phyloP scores from a whole-genome alignment of 2,329 filamentous ascomycete genomes.

The Fusarium pseudocircinatum region DNA sequence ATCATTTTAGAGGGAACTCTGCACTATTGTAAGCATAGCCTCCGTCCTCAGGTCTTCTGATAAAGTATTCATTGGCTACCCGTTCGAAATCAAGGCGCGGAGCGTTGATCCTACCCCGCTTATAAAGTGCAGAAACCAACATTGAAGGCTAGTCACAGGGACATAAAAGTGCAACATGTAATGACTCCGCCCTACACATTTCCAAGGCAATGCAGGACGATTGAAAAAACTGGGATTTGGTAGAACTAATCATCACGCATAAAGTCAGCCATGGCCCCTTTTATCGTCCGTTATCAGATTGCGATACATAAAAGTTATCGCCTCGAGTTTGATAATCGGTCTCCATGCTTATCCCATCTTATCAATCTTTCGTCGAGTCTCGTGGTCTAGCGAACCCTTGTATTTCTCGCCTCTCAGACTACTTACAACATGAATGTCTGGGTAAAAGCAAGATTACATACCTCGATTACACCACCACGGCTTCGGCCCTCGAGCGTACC shows the following conservation, averaged over 20 bases:
- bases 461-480: rapidly evolving
- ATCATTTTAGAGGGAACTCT: too few relatives aligned
- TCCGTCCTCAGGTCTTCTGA: too few relatives aligned
- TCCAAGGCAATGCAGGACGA: background rate
- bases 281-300: background rate
- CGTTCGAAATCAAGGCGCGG: background rate
- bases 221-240: background rate
- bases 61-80: background rate
- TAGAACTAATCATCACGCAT: background rate
- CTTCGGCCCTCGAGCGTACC: rapidly evolving
- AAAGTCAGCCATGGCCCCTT: background rate
- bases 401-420: rapidly evolving
- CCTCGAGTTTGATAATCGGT: background rate
- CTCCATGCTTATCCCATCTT: background rate
- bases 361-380: background rate
- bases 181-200: background rate
- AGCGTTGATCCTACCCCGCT: background rate
- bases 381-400: background rate
- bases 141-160: background rate
- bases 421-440: rapidly evolving
- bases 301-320: background rate
- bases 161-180: background rate
- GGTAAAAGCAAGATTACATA: background rate
- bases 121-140: background rate
- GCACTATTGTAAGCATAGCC: background rate